phyloP scores from a whole-genome alignment of 495 filamentous ascomycete species.

The Lophiotrema nucula region DNA sequence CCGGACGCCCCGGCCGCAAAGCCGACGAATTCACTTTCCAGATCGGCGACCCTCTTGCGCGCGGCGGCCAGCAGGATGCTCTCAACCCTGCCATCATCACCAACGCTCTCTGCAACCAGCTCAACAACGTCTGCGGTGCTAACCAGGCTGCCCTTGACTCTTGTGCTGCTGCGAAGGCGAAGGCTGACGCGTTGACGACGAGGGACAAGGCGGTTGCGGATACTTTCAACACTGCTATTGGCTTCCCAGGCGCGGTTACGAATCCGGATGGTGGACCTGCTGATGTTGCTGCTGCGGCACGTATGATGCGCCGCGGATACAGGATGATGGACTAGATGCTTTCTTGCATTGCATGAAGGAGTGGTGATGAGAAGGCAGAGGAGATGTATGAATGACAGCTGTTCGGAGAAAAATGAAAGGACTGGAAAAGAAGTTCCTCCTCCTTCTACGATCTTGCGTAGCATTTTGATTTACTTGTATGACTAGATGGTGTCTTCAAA shows the following conservation, averaged over 20 bases:
- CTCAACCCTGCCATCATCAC: slow-evolving; percentile 65
- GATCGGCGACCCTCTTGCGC: slow-evolving; percentile 48
- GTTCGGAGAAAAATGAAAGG: too few relatives aligned
- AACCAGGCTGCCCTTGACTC: slow-evolving; percentile 46
- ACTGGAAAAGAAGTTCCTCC: too few relatives aligned
- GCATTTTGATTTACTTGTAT: too few relatives aligned
- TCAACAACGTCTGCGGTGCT: slow-evolving; percentile 48
- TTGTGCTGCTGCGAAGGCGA: slow-evolving; percentile 42
- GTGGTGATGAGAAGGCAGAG: too few relatives aligned
- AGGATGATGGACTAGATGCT: too few relatives aligned
- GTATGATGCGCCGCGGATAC: background rate
- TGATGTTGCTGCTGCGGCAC: slow-evolving; percentile 16
- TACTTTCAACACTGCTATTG: slow-evolving; percentile 39
- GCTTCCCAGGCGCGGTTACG: slow-evolving; percentile 29
- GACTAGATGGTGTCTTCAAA: too few relatives aligned
- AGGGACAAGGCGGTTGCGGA: slow-evolving; percentile 39
- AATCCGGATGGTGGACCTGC: slow-evolving; percentile 30
- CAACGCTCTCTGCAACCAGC: slow-evolving; percentile 58
- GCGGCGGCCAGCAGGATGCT: slow-evolving; percentile 52
- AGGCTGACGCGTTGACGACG: slow-evolving; percentile 35
- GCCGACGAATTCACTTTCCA: slow-evolving; percentile 56
- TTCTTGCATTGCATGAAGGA: too few relatives aligned
- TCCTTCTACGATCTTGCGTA: too few relatives aligned
- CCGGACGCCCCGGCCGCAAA: slow-evolving; percentile 47
- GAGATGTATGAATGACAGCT: too few relatives aligned